Percentiles rank a stretch among this genome's conserved stretches.
These are phyloP conservation scores for Phytopythium ostracodes DNA, from an alignment of 352 stramenopile species.

Conservation along the genomic window DNA sequence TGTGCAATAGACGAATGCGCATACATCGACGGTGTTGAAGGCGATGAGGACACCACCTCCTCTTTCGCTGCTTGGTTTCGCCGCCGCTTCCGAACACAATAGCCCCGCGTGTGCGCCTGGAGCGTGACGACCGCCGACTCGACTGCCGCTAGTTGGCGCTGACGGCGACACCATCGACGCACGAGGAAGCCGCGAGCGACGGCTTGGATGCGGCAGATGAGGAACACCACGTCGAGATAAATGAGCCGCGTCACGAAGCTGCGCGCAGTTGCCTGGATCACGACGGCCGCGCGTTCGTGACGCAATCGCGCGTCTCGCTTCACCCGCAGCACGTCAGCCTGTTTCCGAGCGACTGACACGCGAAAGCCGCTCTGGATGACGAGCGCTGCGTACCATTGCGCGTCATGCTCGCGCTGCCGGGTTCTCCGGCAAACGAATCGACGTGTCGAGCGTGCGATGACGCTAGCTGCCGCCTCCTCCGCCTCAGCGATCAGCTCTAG, in stretches of 20 bases:
- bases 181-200: constrained; percentile 60
- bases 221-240: constrained; percentile 77
- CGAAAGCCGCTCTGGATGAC: constrained; percentile 45
- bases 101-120: constrained; percentile 45
- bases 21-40: not conserved
- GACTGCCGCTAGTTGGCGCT: not conserved
- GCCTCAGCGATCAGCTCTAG: constrained; percentile 13
- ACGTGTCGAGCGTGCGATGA: constrained; percentile 40
- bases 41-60: not conserved
- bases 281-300: constrained; percentile 26
- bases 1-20: not conserved
- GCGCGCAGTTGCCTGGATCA: constrained; percentile 53
- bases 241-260: constrained; percentile 67
- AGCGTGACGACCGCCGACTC: constrained; percentile 14
- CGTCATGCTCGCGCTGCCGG: constrained; percentile 21
- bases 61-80: not conserved
- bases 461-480: constrained; percentile 24
- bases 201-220: constrained; percentile 76
- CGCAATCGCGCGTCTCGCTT: constrained; percentile 9
- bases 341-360: constrained; percentile 16
- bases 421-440: constrained; percentile 22
- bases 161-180: constrained; percentile 14
- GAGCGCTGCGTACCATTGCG: constrained; percentile 27
- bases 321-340: constrained; percentile 11
- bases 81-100: constrained; percentile 15